Evolutionary conservation across 1,284 basidiomycete species (phyloP).

Genomic region (Veloporphyrellus conicus): DNA sequence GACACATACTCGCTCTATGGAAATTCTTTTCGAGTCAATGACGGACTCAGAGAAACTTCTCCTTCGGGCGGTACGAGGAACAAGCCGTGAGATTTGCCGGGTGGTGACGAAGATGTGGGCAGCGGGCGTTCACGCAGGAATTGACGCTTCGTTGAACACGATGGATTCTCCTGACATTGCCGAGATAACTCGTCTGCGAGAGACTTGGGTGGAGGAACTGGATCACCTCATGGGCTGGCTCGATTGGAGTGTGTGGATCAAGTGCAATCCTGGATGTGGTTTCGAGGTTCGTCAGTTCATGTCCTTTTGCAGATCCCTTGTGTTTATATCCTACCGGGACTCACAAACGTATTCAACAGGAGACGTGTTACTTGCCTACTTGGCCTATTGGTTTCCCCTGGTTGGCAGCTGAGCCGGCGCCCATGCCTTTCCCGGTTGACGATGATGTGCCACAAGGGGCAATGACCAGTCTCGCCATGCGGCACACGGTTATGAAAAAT

Average conservation of each 20-base stretch:
- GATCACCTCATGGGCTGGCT: slow-evolving; percentile 37
- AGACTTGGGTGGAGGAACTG: slow-evolving; percentile 28
- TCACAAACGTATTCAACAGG: slow-evolving; percentile 30
- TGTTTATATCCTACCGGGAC: neutral
- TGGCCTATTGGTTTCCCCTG: slow-evolving; percentile 36
- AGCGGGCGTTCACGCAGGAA: slow-evolving; percentile 33
- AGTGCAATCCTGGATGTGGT: slow-evolving; percentile 35
- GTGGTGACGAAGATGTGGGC: slow-evolving; percentile 44
- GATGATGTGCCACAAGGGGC: neutral
- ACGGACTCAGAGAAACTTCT: slow-evolving; percentile 38
- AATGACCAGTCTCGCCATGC: neutral
- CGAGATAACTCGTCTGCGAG: slow-evolving; percentile 9
- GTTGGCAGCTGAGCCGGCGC: neutral
- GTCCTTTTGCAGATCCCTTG: neutral
- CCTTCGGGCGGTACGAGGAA: slow-evolving; percentile 33
- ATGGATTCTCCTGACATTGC: neutral
- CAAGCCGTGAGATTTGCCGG: slow-evolving; percentile 44
- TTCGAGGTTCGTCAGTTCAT: slow-evolving; percentile 34
- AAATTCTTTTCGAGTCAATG: slow-evolving; percentile 17
- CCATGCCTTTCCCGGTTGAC: neutral
- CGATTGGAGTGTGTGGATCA: slow-evolving; percentile 41
- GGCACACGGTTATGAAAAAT: too few relatives aligned
- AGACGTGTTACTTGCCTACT: slow-evolving; percentile 45
- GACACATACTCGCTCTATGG: slow-evolving; percentile 35
- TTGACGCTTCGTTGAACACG: slow-evolving; percentile 19